Conservation (phyloP, 2,329 filamentous ascomycete species). For the Scytalidium lignicola region DNA sequence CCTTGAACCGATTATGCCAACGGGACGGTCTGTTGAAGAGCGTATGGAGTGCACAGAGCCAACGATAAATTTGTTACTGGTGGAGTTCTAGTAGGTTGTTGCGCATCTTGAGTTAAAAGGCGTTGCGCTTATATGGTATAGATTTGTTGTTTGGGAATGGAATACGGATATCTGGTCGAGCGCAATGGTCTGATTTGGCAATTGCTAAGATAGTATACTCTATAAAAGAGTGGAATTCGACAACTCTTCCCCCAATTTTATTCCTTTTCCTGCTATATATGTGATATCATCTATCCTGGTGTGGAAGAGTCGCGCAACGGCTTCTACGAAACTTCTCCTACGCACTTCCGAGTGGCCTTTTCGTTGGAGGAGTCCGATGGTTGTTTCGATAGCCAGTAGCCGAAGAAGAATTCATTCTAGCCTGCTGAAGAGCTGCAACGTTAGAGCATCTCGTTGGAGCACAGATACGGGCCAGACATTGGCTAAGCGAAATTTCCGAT, state of each 20-base stretch:
- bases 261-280: constrained; percentile 6
- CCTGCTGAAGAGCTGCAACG: constrained; percentile 61
- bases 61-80: constrained; percentile 27
- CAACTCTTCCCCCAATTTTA: constrained; percentile 24
- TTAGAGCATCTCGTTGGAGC: constrained; percentile 54
- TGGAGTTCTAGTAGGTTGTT: constrained; percentile 22
- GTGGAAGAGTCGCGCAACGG: constrained; percentile 12
- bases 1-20: constrained; percentile 92
- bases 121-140: constrained; percentile 15
- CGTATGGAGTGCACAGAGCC: constrained; percentile 70
- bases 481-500: neutral
- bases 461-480: constrained; percentile 65
- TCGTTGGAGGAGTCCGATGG: constrained; percentile 28
- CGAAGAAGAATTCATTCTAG: constrained; percentile 32
- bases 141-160: constrained; percentile 22
- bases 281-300: constrained; percentile 7
- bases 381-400: constrained; percentile 28
- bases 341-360: constrained; percentile 24
- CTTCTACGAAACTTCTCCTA: constrained; percentile 29
- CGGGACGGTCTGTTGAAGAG: constrained; percentile 94
- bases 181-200: constrained; percentile 19
- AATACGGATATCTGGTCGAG: constrained; percentile 16
- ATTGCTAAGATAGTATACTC: constrained; percentile 28
- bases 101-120: neutral
- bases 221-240: constrained; percentile 25